Evolutionary conservation across 257 asterid genomes (phyloP).

Genomic region (Solanum chiquidenum): DNA sequence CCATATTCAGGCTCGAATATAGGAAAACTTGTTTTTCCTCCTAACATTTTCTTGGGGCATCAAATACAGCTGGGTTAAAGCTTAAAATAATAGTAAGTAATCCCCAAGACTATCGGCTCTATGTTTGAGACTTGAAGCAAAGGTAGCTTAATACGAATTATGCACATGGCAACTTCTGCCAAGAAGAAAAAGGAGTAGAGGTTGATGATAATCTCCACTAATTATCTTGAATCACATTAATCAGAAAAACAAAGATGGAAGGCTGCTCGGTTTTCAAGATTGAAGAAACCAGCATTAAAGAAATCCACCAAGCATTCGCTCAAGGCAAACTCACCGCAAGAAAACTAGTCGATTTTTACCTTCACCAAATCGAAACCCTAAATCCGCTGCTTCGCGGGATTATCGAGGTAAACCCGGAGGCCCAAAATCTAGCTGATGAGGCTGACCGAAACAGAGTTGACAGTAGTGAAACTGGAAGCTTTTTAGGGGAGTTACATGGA

Average conservation of each 20-base stretch:
- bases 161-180: background rate
- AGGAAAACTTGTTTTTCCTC: too few relatives aligned
- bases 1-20: too few relatives aligned
- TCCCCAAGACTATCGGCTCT: background rate
- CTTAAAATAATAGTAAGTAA: background rate
- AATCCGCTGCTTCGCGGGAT: constrained; percentile 53
- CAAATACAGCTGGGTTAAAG: background rate
- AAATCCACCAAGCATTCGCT: constrained; percentile 22
- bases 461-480: background rate
- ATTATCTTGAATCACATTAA: too few relatives aligned
- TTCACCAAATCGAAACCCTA: constrained; percentile 34
- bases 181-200: background rate
- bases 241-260: background rate
- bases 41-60: background rate
- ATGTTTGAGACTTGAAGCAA: background rate
- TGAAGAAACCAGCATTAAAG: constrained; percentile 42
- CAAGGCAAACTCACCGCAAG: constrained; percentile 20
- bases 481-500: constrained; percentile 31
- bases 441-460: constrained; percentile 25
- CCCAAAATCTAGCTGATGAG: constrained; percentile 32
- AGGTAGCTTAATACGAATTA: background rate
- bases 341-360: constrained; percentile 30
- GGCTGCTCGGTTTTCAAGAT: constrained; percentile 6
- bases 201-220: too few relatives aligned
- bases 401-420: constrained; percentile 62